Evolutionary conservation across 2,329 filamentous ascomycete species (phyloP).

Genomic region (Pseudocercospora crystallina): DNA sequence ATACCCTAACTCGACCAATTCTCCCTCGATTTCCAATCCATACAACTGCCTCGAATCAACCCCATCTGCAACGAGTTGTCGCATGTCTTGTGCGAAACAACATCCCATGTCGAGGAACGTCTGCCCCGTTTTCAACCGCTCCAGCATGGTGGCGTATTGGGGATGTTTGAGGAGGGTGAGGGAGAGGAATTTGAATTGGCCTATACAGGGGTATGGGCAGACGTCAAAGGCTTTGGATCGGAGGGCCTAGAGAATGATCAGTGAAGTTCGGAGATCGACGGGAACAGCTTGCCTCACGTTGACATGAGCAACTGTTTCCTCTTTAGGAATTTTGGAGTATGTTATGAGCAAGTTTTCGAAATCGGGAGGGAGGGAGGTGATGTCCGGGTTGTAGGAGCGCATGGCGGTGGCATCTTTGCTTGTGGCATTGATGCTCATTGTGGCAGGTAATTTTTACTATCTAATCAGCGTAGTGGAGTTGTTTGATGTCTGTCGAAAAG

Average conservation of each 20-base stretch:
- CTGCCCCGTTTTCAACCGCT: slow-evolving; percentile 30
- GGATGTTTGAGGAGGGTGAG: slow-evolving; percentile 23
- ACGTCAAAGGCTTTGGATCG: slow-evolving; percentile 16
- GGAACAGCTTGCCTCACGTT: no score
- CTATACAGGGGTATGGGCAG: slow-evolving; percentile 26
- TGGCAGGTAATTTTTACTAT: background rate
- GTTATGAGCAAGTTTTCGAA: background rate
- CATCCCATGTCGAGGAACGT: slow-evolving; percentile 44
- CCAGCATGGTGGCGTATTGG: slow-evolving; percentile 30
- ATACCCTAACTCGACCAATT: slow-evolving; percentile 40
- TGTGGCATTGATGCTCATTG: background rate
- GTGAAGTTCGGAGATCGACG: no score
- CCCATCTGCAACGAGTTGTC: slow-evolving; percentile 41
- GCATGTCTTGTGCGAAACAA: slow-evolving; percentile 32
- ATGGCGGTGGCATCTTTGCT: background rate
- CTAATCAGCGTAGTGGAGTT: no score
- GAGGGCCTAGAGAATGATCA: no score
- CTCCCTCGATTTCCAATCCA: slow-evolving; percentile 36
- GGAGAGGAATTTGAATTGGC: slow-evolving; percentile 23
- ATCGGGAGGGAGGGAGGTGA: background rate
- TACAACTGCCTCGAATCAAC: slow-evolving; percentile 33
- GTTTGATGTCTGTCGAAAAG: no score
- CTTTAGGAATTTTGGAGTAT: background rate
- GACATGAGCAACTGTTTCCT: background rate
- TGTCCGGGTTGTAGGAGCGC: background rate